These are phyloP conservation scores for Bassia scoparia DNA, from an alignment of 148 eudicot genomes.

Conservation along the genomic window DNA sequence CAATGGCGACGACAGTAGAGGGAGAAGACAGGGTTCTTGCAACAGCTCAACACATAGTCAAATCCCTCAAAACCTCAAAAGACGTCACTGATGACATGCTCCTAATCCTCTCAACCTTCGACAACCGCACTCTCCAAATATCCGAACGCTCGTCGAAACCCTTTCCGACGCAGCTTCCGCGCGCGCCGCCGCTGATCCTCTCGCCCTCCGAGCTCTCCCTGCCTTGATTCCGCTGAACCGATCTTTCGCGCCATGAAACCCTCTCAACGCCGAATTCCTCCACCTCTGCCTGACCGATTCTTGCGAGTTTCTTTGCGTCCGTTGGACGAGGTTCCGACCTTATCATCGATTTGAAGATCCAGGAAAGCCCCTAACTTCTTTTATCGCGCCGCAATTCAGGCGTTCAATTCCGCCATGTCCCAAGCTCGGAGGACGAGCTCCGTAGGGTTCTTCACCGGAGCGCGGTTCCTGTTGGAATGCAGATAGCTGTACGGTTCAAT, in stretches of 20 bases:
- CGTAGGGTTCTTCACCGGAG: conserved; percentile 41
- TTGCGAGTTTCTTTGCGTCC: conserved; percentile 54
- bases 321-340: conserved; percentile 55
- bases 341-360: conserved; percentile 32
- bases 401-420: conserved; percentile 78
- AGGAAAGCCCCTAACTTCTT: conserved; percentile 18
- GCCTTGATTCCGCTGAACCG: conserved; percentile 53
- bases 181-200: not conserved
- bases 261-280: conserved; percentile 13
- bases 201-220: not conserved
- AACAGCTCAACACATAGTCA: conserved; percentile 80
- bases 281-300: conserved; percentile 27
- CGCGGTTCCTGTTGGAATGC: conserved; percentile 53
- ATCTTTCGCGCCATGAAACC: conserved; percentile 36
- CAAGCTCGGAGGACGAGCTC: conserved; percentile 80
- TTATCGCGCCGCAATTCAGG: conserved; percentile 74
- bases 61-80: conserved; percentile 51
- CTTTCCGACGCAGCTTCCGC: not conserved
- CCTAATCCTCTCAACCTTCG: conserved; percentile 67
- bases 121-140: conserved; percentile 75
- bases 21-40: conserved; percentile 83
- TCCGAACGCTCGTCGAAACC: conserved; percentile 31
- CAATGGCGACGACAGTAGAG: conserved; percentile 48
- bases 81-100: conserved; percentile 82
- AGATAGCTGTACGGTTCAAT: conserved; percentile 61